A percentile compares a stretch with the other conserved stretches of the same genome.
phyloP scores from a whole-genome alignment of 345 rosid species.

The Erucastrum elatum region DNA sequence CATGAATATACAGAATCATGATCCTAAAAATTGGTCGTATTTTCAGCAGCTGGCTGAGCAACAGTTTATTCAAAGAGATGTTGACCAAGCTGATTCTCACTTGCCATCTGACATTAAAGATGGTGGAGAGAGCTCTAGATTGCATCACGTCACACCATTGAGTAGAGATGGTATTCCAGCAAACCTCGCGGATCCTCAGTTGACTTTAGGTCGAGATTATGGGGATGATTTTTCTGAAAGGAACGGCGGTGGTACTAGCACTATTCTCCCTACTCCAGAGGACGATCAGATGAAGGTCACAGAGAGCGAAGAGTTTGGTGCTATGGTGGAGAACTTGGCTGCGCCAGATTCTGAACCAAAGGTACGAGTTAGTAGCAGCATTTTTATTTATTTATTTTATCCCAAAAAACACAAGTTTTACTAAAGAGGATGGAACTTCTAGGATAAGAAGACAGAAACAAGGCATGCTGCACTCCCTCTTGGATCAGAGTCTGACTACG shows the following conservation, averaged over 20 bases:
- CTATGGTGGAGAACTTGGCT: conserved; percentile 61
- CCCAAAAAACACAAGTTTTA: neutral
- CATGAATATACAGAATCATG: conserved; percentile 68
- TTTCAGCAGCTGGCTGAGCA: conserved; percentile 83
- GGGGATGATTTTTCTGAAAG: conserved; percentile 38
- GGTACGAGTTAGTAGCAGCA: conserved; percentile 48
- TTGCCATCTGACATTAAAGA: conserved; percentile 41
- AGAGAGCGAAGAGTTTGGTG: conserved; percentile 68
- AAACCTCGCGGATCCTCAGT: conserved; percentile 44
- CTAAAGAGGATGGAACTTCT: conserved; percentile 36
- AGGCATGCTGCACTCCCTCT: conserved; percentile 56
- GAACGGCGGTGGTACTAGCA: conserved; percentile 35
- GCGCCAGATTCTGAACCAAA: conserved; percentile 51
- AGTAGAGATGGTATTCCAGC: conserved; percentile 43
- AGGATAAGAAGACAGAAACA: conserved; percentile 61
- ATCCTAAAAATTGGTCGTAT: conserved; percentile 83
- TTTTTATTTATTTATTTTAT: conserved; percentile 31
- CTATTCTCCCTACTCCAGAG: conserved; percentile 32
- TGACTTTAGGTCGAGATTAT: conserved; percentile 48
- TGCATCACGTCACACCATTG: conserved; percentile 45
- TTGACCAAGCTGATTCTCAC: conserved; percentile 57
- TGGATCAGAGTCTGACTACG: conserved; percentile 61
- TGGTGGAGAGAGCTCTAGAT: conserved; percentile 39
- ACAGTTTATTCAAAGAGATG: conserved; percentile 54
- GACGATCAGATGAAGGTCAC: conserved; percentile 45